These are phyloP conservation scores for Patellifolia procumbens DNA, from an alignment of 179 eudicot genomes.

Conservation along the genomic window DNA sequence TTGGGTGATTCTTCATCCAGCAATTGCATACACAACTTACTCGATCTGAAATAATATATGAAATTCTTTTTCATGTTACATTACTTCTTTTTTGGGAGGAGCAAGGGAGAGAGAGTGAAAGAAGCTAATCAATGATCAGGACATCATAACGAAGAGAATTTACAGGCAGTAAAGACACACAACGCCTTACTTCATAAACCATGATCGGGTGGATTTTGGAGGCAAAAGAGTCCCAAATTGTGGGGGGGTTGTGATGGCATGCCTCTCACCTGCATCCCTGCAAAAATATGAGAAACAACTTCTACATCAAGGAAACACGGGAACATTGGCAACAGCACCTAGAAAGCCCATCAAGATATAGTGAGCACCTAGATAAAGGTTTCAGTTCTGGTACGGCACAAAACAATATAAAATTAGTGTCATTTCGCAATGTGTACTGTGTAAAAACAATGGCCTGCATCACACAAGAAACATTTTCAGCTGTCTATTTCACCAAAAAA, in stretches of 20 bases:
- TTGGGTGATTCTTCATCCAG: constrained; percentile 62
- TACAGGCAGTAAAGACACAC: constrained; percentile 6
- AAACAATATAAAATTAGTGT: constrained; percentile 54
- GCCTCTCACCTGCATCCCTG: constrained; percentile 71
- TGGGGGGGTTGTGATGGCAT: constrained; percentile 43
- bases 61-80: background rate
- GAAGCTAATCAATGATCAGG: background rate
- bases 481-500: constrained; percentile 10
- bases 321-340: constrained; percentile 7
- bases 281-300: constrained; percentile 24
- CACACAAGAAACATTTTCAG: constrained; percentile 22
- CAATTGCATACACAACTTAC: constrained; percentile 59
- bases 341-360: constrained; percentile 4
- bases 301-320: constrained; percentile 17
- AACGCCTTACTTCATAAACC: constrained; percentile 88
- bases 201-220: constrained; percentile 67
- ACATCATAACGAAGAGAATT: background rate
- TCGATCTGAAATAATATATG: constrained; percentile 50
- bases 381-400: constrained; percentile 64
- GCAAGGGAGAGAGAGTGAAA: background rate
- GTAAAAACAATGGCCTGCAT: constrained; percentile 83
- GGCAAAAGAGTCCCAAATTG: constrained; percentile 71
- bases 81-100: background rate
- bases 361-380: constrained; percentile 59
- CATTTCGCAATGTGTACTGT: constrained; percentile 72